These are phyloP conservation scores for Stachybotrys echinatus DNA, from an alignment of 2,329 filamentous ascomycete species.

Conservation along the genomic window DNA sequence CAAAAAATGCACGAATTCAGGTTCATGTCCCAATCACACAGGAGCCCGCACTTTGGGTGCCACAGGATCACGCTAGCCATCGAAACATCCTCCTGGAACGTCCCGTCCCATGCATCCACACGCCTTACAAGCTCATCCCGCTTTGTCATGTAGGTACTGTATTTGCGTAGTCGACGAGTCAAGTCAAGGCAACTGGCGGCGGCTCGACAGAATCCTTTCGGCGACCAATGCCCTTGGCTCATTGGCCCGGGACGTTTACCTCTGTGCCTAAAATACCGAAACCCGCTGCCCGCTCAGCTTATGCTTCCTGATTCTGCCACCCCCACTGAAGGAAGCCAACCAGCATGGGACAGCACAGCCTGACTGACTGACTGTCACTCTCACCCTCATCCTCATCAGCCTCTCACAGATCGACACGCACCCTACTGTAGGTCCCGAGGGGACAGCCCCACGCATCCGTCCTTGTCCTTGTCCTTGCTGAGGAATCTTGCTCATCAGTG, in stretches of 20 bases:
- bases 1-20: too few species aligned
- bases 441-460: not conserved
- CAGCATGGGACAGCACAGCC: conserved; percentile 1
- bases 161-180: too few species aligned
- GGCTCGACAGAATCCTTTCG: too few species aligned
- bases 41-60: not conserved
- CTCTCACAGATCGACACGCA: conserved; percentile 28
- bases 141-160: too few species aligned
- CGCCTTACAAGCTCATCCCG: not conserved
- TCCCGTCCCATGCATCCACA: not conserved
- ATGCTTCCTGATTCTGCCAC: not conserved
- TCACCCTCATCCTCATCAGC: conserved; percentile 14
- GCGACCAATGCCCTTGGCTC: too few species aligned
- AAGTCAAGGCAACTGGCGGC: too few species aligned
- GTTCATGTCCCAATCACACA: too few species aligned
- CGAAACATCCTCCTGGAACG: not conserved
- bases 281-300: not conserved
- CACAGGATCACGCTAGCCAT: not conserved
- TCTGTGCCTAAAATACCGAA: not conserved
- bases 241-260: too few species aligned
- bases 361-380: conserved; percentile 2
- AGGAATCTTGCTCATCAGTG: too few species aligned
- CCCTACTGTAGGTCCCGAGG: not conserved
- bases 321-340: not conserved
- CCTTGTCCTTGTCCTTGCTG: too few species aligned